Evolutionary conservation across 306 rosid species (phyloP), one percentile per base, ranked within the genome.

Genomic region (Vicia sativa): DNA sequence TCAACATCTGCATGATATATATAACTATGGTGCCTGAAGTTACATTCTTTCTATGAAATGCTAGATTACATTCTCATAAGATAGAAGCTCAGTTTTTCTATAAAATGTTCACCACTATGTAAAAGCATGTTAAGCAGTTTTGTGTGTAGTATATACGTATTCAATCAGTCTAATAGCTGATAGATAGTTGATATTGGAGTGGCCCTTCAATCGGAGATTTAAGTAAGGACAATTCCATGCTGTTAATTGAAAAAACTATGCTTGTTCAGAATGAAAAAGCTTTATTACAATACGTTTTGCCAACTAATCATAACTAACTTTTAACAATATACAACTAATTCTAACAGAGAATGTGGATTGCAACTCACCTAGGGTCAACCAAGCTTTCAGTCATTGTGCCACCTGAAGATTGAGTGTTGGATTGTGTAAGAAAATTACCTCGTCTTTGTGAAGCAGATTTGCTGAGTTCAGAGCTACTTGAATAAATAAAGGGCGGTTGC

Each of bases 401-500:
- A 46, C 41, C 66, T 74, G 74, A 74, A 69, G 83, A 63, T 43
- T 44, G 72, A 25, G 67, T 42, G 26, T 46, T 10, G 68, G 72
- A 73, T 54, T 67, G 50, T 54, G 55, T 11, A 10, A 53, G 46
- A 67, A 67, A 43, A 29, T 59, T 54, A 13, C 9, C 2, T 34
- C 48, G 29, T 54, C n/a, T 50, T 9, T 8, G 50, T 29, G 8
- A 18, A 65, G 11, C 45, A 35, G 77, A 64, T 42, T 52, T 48
- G 71, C 74, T 74, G 69, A 38, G 52, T 70, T 79, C 74, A 29
- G 50, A 64, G 50, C 70, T 70, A 14, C 62, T 39, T 6, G 55
- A 38, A 41, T 16, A 67, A 15, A 74, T 68, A 70, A 79, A 74
- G 3, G 79, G 73, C 9, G 78, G 72, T 44, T 74, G 78, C 11